A percentile compares a stretch with the other conserved stretches of the same genome.
phyloP scores from a whole-genome alignment of 2,329 filamentous ascomycete genomes.

The Xylariales sp. region DNA sequence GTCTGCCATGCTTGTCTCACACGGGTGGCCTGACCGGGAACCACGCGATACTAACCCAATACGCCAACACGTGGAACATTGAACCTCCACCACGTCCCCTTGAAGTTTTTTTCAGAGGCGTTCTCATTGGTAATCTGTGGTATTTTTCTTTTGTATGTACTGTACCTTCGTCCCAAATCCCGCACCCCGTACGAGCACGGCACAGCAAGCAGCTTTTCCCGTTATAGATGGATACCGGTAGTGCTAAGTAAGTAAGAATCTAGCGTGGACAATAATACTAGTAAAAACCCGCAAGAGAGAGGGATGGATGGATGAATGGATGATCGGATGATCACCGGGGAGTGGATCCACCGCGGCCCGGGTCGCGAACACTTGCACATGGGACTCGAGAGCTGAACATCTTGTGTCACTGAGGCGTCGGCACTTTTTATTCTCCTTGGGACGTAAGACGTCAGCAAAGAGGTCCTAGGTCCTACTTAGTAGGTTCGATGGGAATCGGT shows the following conservation, averaged over 20 bases:
- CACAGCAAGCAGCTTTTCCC: too few species aligned
- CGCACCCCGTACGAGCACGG: too few species aligned
- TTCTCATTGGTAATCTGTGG: background rate
- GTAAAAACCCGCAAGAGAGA: too few species aligned
- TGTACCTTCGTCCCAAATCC: too few species aligned
- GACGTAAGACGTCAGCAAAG: background rate
- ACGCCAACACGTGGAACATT: background rate
- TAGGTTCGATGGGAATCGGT: too few species aligned
- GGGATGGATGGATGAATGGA: too few species aligned
- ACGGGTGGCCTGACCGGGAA: background rate
- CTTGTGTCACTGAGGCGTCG: conserved; percentile 15
- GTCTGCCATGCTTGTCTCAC: conserved; percentile 8
- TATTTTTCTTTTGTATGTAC: too few species aligned
- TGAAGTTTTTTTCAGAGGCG: background rate
- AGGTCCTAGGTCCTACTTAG: too few species aligned
- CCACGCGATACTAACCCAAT: background rate
- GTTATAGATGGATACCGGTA: too few species aligned
- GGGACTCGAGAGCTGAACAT: conserved; percentile 1
- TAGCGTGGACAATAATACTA: too few species aligned
- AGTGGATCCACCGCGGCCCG: conserved; percentile 26
- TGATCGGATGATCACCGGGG: background rate
- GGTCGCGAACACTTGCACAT: conserved; percentile 10
- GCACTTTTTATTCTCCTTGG: conserved; percentile 1
- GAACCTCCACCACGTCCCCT: background rate
- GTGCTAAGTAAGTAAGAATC: background rate